Percentiles rank a stretch among this genome's conserved stretches.
phyloP scores from a whole-genome alignment of 306 rosid genomes.

The Dryas drummondii region DNA sequence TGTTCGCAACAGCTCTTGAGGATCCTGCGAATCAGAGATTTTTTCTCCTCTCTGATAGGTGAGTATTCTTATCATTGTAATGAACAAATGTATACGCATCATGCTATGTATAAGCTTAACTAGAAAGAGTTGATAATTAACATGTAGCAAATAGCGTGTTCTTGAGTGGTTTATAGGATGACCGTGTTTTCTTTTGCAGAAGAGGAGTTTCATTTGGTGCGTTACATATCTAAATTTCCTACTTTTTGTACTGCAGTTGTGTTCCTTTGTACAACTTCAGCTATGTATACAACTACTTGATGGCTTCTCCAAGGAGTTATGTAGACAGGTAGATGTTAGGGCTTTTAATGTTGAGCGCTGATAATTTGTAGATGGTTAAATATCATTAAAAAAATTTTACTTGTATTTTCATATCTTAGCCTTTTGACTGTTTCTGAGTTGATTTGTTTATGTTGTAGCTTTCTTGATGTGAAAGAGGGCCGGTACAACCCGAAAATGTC shows the following conservation, averaged over 20 bases:
- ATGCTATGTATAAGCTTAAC: not conserved
- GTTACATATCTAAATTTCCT: conserved; percentile 23
- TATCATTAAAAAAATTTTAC: conserved; percentile 10
- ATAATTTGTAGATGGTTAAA: conserved; percentile 34
- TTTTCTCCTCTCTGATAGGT: conserved; percentile 95
- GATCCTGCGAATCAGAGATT: conserved; percentile 95
- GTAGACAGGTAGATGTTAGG: conserved; percentile 92
- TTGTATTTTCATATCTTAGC: not conserved
- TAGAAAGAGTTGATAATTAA: not conserved
- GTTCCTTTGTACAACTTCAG: conserved; percentile 94
- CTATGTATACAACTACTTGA: conserved; percentile 72
- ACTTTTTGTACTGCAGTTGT: conserved; percentile 65
- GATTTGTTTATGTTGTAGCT: conserved; percentile 54
- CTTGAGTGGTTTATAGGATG: conserved; percentile 2
- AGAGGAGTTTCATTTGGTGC: conserved; percentile 3
- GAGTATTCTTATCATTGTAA: conserved; percentile 13
- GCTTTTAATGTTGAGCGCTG: conserved; percentile 51
- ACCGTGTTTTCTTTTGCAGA: conserved; percentile 4
- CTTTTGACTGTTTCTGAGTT: conserved; percentile 15
- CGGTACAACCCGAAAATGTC: conserved; percentile 96
- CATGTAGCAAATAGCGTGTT: not conserved
- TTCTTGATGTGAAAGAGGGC: conserved; percentile 87
- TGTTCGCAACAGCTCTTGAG: conserved; percentile 59
- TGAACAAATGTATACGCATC: not conserved
- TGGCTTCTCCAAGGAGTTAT: conserved; percentile 80